Evolutionary conservation across 164 flowering plant species (phyloP), one percentile per base, ranked within the genome.

Genomic region (Saururus chinensis): DNA sequence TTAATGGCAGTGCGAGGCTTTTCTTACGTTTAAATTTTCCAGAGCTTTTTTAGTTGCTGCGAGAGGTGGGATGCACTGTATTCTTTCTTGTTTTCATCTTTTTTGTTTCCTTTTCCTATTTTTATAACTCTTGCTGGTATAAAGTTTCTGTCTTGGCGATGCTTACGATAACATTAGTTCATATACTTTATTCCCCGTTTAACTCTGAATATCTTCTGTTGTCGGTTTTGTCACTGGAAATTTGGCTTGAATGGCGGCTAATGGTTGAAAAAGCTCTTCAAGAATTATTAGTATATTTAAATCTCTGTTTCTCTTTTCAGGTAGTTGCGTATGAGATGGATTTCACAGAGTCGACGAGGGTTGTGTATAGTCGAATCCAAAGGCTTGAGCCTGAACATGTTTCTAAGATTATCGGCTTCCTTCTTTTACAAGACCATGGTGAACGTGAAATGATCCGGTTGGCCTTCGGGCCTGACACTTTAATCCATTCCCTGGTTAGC

Each of bases 311-410:
- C 51, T 49, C 23, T 40, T 56, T 68, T 48, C 66, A 70, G 79
- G 53, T 37, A 45, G 56, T n/a, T 68, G 49, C 41, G 21, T 48
- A 65, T 59, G 62, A 73, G 59, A 87, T 90, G 97, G 95, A 90
- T 64, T 74, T 79, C 55, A 60, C 77, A 0, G 90, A 85, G 67
- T 74, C 92, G 19, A 80, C 90, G 24, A 80, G 75, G 64, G 68
- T 78, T 68, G 90, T 90, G 9, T 80, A 67, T 56, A 63, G 71
- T 52, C 77, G 84, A 70, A 79, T 91, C 26, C 73, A 78, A 63
- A 72, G 70, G n/a, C 17, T 84, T 13, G 93, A 88, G 53, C 87
- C 95, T 10, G 92, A 88, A 16, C 61, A 79, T 70, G 82, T 65
- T 16, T 67, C 81, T 13, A 86, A 81, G 66, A 86, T 89, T 54